Base-by-base conservation (phyloP, 306 rosid species). In the Quercus bicolor region DNA sequence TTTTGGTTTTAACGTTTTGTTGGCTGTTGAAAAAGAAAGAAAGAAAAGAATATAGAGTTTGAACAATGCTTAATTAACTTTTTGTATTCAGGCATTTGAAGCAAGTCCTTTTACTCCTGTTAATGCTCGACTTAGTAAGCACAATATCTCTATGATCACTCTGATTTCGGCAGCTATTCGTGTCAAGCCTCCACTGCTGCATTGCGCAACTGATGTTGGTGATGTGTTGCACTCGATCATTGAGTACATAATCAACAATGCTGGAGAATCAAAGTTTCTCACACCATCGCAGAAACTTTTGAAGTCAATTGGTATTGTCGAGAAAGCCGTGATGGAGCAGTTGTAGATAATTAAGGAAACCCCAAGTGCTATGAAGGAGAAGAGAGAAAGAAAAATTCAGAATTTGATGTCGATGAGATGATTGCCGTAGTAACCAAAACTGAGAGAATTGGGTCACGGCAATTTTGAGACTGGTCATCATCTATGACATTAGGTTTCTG, bases 261-360 rank as follows among this genome's bases (percentile, higher is more conserved):
- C 75, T 45, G 88, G 72, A 19, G 92, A 80, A 28, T 74, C 88
- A 3, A 80, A 83, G 26, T 79, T 69, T 28, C 82, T 92, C 0
- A 93, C 98, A 2, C 99, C 97, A 0, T 89, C 91, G 80, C 93
- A 90, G 89, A 93, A 90, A 56, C 90, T 93, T 6, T 79, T 95
- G 26, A 85, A 93, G 45, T 86, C 89, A 0, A 93, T 95, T 45
- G 94, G 89, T 34, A 68, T 31, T 5, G 91, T 95, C n/a, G 94
- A 93, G 87, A 86, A 85, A 68, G 91, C 68, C 3, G 86, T 93
- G 4, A 81, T n/a, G 69, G 91, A 95, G 75, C 94, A 93, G 37
- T 51, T 92, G 51, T 80, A 83, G 82, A 91, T 81, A 69, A 82
- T 91, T 43, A 86, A 84, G 78, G 82, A 85, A 70, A 91, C 98